Conservation (phyloP, 1,139 yeast species). For the Candida freyschussii region DNA sequence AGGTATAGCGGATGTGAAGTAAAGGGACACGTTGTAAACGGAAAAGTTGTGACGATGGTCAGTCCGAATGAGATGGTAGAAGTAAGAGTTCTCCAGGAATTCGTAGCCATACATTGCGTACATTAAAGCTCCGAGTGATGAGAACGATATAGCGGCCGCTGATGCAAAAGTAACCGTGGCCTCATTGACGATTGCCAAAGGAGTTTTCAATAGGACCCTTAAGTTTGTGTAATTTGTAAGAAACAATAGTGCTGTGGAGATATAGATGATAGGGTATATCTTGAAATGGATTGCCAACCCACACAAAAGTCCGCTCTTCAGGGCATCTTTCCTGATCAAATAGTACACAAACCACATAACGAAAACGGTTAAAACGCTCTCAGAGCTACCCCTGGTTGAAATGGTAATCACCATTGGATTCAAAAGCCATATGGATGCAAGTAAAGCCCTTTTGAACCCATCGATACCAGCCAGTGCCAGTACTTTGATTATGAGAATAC, state of each 20-base stretch:
- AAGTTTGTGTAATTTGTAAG: constrained; percentile 6
- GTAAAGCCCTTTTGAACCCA: constrained; percentile 30
- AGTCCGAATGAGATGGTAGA: constrained; percentile 75
- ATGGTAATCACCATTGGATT: constrained; percentile 96
- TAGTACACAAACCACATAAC: constrained; percentile 56
- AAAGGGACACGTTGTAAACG: constrained; percentile 72
- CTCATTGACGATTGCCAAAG: constrained; percentile 13
- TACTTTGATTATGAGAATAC: constrained; percentile 53
- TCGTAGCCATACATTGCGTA: constrained; percentile 65
- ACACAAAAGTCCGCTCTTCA: constrained; percentile 57
- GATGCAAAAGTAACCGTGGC: constrained; percentile 43
- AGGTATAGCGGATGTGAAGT: constrained; percentile 50
- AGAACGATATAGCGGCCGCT: constrained; percentile 40
- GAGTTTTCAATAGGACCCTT: constrained; percentile 4
- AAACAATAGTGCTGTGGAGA: constrained; percentile 22
- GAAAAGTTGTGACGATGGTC: constrained; percentile 97
- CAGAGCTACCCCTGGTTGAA: constrained; percentile 91
- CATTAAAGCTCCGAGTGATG: constrained; percentile 50
- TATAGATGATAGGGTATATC: constrained; percentile 82
- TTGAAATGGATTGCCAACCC: constrained; percentile 89
- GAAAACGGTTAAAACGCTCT: constrained; percentile 78
- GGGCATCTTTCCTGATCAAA: constrained; percentile 32
- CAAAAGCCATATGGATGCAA: constrained; percentile 72
- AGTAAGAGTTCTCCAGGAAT: constrained; percentile 71
- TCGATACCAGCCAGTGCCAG: constrained; percentile 29